Conservation (phyloP, 2,329 filamentous ascomycete species). For the Fusarium agapanthi region DNA sequence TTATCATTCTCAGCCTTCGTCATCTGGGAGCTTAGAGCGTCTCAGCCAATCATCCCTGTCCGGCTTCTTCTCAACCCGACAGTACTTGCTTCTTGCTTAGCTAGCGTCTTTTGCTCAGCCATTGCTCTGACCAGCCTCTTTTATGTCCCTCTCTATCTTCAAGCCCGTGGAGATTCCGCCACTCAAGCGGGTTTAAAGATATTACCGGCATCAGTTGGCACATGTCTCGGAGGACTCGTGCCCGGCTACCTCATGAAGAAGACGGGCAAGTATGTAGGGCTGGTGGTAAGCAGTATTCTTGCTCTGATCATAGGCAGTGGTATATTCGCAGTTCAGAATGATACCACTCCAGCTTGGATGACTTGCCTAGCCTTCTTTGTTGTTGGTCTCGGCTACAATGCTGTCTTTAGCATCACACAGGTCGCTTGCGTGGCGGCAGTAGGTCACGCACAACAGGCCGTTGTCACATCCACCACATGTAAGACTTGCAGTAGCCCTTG, state of each 20-base stretch:
- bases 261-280: slow-evolving; percentile 66
- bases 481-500: neutral
- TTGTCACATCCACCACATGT: slow-evolving; percentile 3
- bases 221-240: slow-evolving; percentile 71
- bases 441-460: slow-evolving; percentile 1
- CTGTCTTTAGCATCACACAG: slow-evolving; percentile 61
- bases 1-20: slow-evolving; percentile 69
- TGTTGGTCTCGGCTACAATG: slow-evolving; percentile 73
- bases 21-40: slow-evolving; percentile 67
- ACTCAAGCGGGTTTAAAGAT: slow-evolving; percentile 73
- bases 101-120: slow-evolving; percentile 79
- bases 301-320: slow-evolving; percentile 49
- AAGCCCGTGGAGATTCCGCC: slow-evolving; percentile 72
- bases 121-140: slow-evolving; percentile 68
- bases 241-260: slow-evolving; percentile 75
- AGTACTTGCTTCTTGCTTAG: slow-evolving; percentile 73
- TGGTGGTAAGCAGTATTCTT: slow-evolving; percentile 53
- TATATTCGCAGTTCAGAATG: neutral
- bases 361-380: slow-evolving; percentile 52
- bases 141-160: slow-evolving; percentile 74
- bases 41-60: slow-evolving; percentile 82
- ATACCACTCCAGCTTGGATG: neutral
- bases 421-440: slow-evolving; percentile 2
- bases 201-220: slow-evolving; percentile 72
- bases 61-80: slow-evolving; percentile 74